Evolutionary conservation across 768 basidiomycete genomes (phyloP).

Genomic region (Termitomyces sp.): DNA sequence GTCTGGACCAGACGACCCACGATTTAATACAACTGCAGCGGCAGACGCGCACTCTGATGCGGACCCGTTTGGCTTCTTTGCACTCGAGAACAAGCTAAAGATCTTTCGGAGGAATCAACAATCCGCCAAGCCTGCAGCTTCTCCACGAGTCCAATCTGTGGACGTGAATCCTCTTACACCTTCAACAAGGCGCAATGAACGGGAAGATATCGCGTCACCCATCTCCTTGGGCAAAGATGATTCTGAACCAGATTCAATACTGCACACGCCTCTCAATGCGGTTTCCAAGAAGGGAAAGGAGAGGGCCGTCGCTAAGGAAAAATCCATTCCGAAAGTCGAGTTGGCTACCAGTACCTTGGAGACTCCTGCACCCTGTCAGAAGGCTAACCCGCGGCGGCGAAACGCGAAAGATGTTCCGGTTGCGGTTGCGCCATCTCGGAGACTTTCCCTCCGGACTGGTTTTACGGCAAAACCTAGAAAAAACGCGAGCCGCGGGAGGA

Average conservation of each 20-base stretch:
- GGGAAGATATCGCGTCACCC: conserved; percentile 19
- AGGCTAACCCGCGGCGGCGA: background rate
- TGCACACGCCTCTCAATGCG: conserved; percentile 30
- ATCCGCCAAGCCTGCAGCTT: conserved; percentile 3
- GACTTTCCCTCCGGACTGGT: conserved; percentile 3
- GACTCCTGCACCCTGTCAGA: background rate
- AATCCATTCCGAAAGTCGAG: background rate
- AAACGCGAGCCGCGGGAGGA: conserved; percentile 15
- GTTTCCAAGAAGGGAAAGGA: conserved; percentile 9
- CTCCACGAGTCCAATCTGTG: background rate
- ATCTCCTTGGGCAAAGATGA: conserved; percentile 21
- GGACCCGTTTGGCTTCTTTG: conserved; percentile 51
- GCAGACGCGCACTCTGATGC: conserved; percentile 13
- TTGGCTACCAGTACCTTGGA: background rate
- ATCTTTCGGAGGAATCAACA: conserved; percentile 12
- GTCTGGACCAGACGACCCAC: background rate
- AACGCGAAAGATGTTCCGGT: background rate
- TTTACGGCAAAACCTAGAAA: conserved; percentile 10
- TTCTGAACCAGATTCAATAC: conserved; percentile 24
- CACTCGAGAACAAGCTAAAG: conserved; percentile 47
- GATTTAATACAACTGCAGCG: background rate
- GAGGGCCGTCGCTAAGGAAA: conserved; percentile 3
- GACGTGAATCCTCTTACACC: conserved; percentile 26
- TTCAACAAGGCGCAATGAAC: conserved; percentile 28
- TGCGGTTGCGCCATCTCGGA: background rate